A percentile compares a stretch with the other conserved stretches of the same genome.
phyloP scores from a whole-genome alignment of 768 basidiomycete species.

The Coprinellus aureogranulatus region DNA sequence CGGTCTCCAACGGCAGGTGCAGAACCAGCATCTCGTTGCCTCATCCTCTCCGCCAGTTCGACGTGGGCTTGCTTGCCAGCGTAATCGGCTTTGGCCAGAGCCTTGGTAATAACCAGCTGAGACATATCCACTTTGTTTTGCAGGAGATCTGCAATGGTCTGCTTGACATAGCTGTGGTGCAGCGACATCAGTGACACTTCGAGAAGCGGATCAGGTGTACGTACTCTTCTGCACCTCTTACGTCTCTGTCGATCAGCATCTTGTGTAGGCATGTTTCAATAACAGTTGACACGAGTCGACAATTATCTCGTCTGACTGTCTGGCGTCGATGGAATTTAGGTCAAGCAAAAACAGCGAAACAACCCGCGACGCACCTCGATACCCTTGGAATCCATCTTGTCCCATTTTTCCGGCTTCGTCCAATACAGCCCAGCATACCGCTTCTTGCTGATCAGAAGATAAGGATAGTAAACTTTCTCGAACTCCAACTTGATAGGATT shows the following conservation, averaged over 20 bases:
- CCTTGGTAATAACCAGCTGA: conserved; percentile 98
- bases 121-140: conserved; percentile 99
- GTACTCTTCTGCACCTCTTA: conserved; percentile 89
- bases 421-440: conserved; percentile 98
- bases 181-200: conserved; percentile 8
- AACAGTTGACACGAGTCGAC: conserved; percentile 95
- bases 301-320: conserved; percentile 98
- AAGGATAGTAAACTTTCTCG: conserved; percentile 99
- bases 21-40: conserved; percentile 89
- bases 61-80: conserved; percentile 94
- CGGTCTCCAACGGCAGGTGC: conserved; percentile 98
- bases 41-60: conserved; percentile 94
- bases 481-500: conserved; percentile 98
- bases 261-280: conserved; percentile 98
- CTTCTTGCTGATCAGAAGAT: conserved; percentile 97
- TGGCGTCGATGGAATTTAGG: conserved; percentile 25
- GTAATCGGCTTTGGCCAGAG: conserved; percentile 90
- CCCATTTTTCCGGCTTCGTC: conserved; percentile 92
- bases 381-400: conserved; percentile 99
- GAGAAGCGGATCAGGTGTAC: conserved; percentile 19
- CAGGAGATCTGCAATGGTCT: conserved; percentile 86
- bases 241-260: conserved; percentile 94
- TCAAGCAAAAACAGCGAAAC: not conserved
- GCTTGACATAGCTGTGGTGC: conserved; percentile 78
- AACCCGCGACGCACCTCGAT: conserved; percentile 69